A percentile compares a stretch with the other conserved stretches of the same genome.
Conservation (phyloP, 331 rosid species). For the Telfairia occidentalis region DNA sequence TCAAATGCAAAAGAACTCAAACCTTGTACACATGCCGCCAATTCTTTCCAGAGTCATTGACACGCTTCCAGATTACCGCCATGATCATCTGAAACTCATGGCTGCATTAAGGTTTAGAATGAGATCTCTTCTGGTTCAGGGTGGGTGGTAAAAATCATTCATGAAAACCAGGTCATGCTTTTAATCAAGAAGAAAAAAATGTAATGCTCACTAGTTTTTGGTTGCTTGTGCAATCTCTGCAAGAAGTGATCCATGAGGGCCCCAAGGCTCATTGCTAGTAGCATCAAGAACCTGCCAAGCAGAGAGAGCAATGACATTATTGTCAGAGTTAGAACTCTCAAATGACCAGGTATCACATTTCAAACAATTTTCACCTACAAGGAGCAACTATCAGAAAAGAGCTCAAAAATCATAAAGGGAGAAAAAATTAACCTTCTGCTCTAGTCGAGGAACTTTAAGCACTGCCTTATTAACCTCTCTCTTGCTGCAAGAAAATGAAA, state of each 20-base stretch:
- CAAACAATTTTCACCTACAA: not conserved
- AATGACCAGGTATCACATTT: not conserved
- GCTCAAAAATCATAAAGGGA: not conserved
- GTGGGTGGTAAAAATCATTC: not conserved
- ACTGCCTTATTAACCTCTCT: slow-evolving; percentile 19
- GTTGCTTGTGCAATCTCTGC: slow-evolving; percentile 19
- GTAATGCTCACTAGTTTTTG: slow-evolving; percentile 16
- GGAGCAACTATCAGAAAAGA: not conserved
- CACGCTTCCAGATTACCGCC: slow-evolving; percentile 55
- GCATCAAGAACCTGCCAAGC: slow-evolving; percentile 19
- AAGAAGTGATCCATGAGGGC: slow-evolving; percentile 22
- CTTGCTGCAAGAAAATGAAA: slow-evolving; percentile 10
- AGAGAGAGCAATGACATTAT: not conserved
- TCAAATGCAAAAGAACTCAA: not conserved
- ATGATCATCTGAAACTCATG: slow-evolving; percentile 52
- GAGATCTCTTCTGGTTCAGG: not conserved
- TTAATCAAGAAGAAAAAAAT: not conserved
- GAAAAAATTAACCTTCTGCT: slow-evolving; percentile 10
- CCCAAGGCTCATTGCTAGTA: slow-evolving; percentile 24
- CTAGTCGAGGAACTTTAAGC: slow-evolving; percentile 22
- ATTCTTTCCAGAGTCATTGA: slow-evolving; percentile 55
- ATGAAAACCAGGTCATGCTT: not conserved
- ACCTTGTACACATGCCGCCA: slow-evolving; percentile 68
- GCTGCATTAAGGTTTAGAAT: slow-evolving; percentile 22
- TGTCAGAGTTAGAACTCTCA: not conserved